These are phyloP conservation scores for Boletus insuetus DNA, from an alignment of 768 basidiomycete genomes.

Conservation along the genomic window DNA sequence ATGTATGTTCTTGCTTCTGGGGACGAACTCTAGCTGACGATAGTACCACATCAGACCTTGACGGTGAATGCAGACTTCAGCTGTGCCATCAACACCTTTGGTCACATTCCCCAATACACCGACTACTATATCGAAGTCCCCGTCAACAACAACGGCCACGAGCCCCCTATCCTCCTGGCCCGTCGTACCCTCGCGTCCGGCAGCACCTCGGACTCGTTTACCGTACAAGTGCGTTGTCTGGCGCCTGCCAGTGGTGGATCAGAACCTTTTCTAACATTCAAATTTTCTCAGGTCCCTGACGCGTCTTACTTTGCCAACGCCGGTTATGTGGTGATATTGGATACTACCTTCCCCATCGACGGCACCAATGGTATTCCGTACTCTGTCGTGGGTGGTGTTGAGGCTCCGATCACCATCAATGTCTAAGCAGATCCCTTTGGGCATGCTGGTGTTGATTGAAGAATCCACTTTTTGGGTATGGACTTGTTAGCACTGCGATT, in stretches of 20 bases:
- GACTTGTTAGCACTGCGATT: background rate
- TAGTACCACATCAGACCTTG: slow-evolving; percentile 12
- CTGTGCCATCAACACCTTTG: slow-evolving; percentile 23
- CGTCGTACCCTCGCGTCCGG: slow-evolving; percentile 16
- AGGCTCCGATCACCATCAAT: slow-evolving; percentile 14
- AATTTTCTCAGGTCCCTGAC: slow-evolving; percentile 19
- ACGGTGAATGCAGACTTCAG: slow-evolving; percentile 23
- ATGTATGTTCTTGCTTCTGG: slow-evolving; percentile 12
- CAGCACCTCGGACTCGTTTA: slow-evolving; percentile 12
- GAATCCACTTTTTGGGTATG: background rate
- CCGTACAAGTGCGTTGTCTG: slow-evolving; percentile 12
- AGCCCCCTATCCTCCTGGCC: slow-evolving; percentile 29
- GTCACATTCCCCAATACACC: slow-evolving; percentile 22
- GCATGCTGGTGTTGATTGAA: background rate
- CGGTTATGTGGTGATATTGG: slow-evolving; percentile 24
- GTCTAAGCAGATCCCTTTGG: slow-evolving; percentile 6
- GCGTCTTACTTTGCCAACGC: slow-evolving; percentile 21
- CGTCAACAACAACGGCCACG: slow-evolving; percentile 28
- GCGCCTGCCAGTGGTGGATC: too few species aligned
- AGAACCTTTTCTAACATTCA: background rate
- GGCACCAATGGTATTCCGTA: slow-evolving; percentile 21
- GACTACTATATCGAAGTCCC: slow-evolving; percentile 36
- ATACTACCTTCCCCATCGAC: slow-evolving; percentile 20
- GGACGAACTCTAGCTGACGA: slow-evolving; percentile 1
- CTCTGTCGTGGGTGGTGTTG: slow-evolving; percentile 23